Evolutionary conservation across 192 early-diverging fungal species (phyloP).

Genomic region (Coemansia sp.): DNA sequence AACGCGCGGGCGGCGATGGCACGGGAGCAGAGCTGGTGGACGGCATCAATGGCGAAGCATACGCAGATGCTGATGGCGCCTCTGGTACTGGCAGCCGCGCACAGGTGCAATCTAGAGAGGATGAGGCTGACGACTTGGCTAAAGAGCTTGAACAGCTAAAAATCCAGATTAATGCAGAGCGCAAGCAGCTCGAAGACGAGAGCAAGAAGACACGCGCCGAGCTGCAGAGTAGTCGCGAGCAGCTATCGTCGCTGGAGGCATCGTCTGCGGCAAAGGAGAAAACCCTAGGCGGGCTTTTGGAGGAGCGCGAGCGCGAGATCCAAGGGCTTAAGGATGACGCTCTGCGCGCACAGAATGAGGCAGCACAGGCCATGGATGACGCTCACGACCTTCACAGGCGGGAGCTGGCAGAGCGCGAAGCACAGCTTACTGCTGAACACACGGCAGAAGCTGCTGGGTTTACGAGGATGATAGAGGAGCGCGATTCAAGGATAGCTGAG

Average conservation of each 20-base stretch:
- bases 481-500: slow-evolving; percentile 3
- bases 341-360: not conserved
- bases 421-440: not conserved
- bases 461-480: not conserved
- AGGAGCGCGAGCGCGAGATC: slow-evolving; percentile 3
- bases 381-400: not conserved
- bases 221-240: slow-evolving; percentile 12
- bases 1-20: not conserved
- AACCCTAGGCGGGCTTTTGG: slow-evolving; percentile 5
- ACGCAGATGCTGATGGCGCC: not conserved
- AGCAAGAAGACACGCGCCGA: slow-evolving; percentile 27
- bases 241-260: slow-evolving; percentile 8
- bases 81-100: not conserved
- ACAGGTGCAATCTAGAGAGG: slow-evolving; percentile 4
- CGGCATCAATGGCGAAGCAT: slow-evolving; percentile 1
- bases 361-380: not conserved
- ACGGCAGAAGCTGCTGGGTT: not conserved
- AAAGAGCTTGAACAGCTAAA: slow-evolving; percentile 42
- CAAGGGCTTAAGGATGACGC: slow-evolving; percentile 7
- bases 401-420: slow-evolving; percentile 12
- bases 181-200: slow-evolving; percentile 38
- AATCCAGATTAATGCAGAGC: slow-evolving; percentile 41
- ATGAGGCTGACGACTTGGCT: slow-evolving; percentile 33
- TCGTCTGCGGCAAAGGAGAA: slow-evolving; percentile 8
- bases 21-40: slow-evolving; percentile 2